Evolutionary conservation across 202 grass and related monocot genomes (phyloP).

Genomic region (Cymbopogon flexuosus): DNA sequence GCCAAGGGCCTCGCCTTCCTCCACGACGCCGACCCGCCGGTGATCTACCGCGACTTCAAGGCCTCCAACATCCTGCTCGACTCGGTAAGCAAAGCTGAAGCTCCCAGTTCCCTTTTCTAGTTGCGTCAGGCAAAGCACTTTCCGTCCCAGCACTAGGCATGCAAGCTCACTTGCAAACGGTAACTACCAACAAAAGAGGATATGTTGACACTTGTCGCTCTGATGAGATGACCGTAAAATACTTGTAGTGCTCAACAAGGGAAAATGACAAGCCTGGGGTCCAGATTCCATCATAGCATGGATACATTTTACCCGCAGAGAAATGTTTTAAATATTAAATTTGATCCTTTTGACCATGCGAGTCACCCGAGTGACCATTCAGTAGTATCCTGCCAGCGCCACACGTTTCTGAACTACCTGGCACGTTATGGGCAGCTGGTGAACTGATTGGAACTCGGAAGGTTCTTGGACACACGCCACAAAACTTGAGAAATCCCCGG

Average conservation of each 20-base stretch:
- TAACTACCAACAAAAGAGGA: constrained; percentile 23
- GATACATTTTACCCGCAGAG: background rate
- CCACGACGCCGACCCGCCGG: constrained; percentile 60
- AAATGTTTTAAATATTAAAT: background rate
- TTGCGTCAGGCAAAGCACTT: background rate
- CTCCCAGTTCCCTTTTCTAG: background rate
- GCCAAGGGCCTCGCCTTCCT: constrained; percentile 87
- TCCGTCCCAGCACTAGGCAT: background rate
- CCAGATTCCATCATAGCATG: background rate
- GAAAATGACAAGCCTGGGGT: background rate
- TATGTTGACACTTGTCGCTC: background rate
- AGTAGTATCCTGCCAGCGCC: constrained; percentile 4
- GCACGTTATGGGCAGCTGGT: background rate
- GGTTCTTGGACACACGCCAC: constrained; percentile 22
- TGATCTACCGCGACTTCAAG: constrained; percentile 94
- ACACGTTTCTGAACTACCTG: constrained; percentile 35
- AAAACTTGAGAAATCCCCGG: background rate
- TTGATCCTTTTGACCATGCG: constrained; percentile 18
- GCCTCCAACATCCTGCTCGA: constrained; percentile 89
- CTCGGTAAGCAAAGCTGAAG: constrained; percentile 39
- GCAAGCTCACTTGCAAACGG: background rate
- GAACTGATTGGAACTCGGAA: constrained; percentile 18
- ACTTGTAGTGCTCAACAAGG: background rate
- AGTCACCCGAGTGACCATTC: background rate
- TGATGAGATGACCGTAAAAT: background rate